Conservation (phyloP, 2,329 filamentous ascomycete genomes). For the Clonostachys sp. region DNA sequence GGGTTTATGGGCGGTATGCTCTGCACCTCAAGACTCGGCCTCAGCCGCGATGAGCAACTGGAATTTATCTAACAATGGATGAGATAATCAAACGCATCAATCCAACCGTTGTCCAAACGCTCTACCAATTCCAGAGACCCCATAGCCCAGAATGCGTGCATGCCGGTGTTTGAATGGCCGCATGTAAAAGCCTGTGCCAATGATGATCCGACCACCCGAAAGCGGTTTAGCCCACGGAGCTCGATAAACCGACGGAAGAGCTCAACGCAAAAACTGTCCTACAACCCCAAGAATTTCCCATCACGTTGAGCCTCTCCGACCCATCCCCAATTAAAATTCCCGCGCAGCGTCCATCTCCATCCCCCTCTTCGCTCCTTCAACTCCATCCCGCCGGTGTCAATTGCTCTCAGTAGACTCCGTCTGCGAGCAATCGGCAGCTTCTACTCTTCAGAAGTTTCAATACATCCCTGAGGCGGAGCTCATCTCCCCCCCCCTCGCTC, state of each 20-base stretch:
- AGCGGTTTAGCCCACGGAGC: background rate
- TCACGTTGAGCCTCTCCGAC: conserved; percentile 17
- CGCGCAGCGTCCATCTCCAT: conserved; percentile 12
- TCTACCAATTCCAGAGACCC: too few species aligned
- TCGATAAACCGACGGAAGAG: background rate
- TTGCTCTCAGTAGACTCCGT: conserved; percentile 4
- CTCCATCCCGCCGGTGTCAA: conserved; percentile 5
- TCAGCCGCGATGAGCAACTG: too few species aligned
- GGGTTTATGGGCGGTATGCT: too few species aligned
- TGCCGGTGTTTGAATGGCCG: too few species aligned
- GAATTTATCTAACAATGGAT: too few species aligned
- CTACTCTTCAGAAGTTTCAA: conserved; percentile 1
- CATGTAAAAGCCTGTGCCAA: too few species aligned
- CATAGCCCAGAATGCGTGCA: too few species aligned
- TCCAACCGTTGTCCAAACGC: too few species aligned
- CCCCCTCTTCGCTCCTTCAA: conserved; percentile 5
- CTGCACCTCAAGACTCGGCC: too few species aligned
- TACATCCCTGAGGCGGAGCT: conserved; percentile 10
- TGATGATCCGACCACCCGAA: background rate
- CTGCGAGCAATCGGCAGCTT: conserved; percentile 4
- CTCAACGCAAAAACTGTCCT: conserved; percentile 8
- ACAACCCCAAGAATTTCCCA: conserved; percentile 30
- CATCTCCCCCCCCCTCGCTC: conserved; percentile 13
- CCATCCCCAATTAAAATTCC: conserved; percentile 1
- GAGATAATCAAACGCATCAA: too few species aligned